These are phyloP conservation scores for Thermoascus crustaceus DNA, from an alignment of 2,329 filamentous ascomycete genomes.

Conservation along the genomic window DNA sequence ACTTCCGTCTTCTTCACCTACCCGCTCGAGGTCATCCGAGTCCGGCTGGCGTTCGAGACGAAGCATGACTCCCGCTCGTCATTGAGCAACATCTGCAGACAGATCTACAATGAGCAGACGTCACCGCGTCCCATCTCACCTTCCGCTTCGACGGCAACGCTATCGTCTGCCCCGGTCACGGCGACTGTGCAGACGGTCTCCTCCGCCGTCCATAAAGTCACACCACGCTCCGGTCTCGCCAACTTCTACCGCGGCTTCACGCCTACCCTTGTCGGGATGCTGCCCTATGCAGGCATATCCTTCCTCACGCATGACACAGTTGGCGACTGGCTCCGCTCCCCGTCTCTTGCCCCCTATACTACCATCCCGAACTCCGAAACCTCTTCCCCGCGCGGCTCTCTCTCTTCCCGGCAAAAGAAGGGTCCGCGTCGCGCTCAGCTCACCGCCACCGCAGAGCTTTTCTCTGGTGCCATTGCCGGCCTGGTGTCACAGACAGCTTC, in stretches of 20 bases:
- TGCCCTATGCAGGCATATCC: conserved; percentile 91
- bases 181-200: conserved; percentile 29
- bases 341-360: conserved; percentile 61
- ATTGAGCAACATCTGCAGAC: conserved; percentile 66
- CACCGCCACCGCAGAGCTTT: conserved; percentile 77
- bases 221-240: conserved; percentile 59
- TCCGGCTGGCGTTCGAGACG: conserved; percentile 91
- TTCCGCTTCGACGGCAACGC: conserved; percentile 34
- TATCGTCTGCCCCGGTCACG: conserved; percentile 29
- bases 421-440: conserved; percentile 58
- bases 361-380: conserved; percentile 55
- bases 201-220: conserved; percentile 40
- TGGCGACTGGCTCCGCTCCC: conserved; percentile 71
- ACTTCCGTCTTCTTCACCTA: conserved; percentile 95
- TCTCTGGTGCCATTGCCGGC: conserved; percentile 76
- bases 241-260: conserved; percentile 97
- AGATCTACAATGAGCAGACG: conserved; percentile 75
- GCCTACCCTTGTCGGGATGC: conserved; percentile 85
- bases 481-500: conserved; percentile 84
- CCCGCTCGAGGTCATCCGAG: conserved; percentile 83
- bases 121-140: conserved; percentile 26
- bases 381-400: conserved; percentile 16
- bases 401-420: conserved; percentile 33
- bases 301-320: conserved; percentile 92
- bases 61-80: conserved; percentile 63